Conservation (phyloP, 306 rosid genomes). For the Canavalia gladiata region DNA sequence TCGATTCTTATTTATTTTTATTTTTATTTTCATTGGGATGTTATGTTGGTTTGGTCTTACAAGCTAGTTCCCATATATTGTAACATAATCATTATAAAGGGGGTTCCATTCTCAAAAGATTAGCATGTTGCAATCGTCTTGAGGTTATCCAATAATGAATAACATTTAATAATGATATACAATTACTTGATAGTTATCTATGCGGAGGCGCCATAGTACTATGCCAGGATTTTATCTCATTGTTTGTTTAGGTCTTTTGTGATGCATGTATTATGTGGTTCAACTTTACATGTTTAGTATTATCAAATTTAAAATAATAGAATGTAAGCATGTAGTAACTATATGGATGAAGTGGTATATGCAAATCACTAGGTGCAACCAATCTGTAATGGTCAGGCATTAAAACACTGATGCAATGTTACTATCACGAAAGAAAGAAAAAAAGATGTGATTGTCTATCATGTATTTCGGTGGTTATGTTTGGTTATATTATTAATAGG, state of each 20-base stretch:
- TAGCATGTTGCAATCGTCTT: slow-evolving; percentile 4
- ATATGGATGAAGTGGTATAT: slow-evolving; percentile 19
- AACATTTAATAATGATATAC: neutral
- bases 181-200: neutral
- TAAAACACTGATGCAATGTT: neutral
- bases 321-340: neutral
- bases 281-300: slow-evolving; percentile 1
- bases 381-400: neutral
- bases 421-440: neutral
- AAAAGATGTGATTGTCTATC: neutral
- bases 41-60: slow-evolving; percentile 40
- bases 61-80: neutral
- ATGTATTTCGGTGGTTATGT: neutral
- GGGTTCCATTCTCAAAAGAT: slow-evolving; percentile 1
- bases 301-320: slow-evolving; percentile 11
- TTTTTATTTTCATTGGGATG: neutral
- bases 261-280: slow-evolving; percentile 4
- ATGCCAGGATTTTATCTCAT: slow-evolving; percentile 18
- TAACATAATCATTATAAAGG: neutral
- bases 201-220: neutral
- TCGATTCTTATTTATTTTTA: slow-evolving; percentile 25
- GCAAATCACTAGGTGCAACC: neutral
- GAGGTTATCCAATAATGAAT: neutral
- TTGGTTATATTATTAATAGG: neutral
- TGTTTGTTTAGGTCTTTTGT: neutral